phyloP scores from a whole-genome alignment of 805 yeast genomes.

The Myxozyma udenii region DNA sequence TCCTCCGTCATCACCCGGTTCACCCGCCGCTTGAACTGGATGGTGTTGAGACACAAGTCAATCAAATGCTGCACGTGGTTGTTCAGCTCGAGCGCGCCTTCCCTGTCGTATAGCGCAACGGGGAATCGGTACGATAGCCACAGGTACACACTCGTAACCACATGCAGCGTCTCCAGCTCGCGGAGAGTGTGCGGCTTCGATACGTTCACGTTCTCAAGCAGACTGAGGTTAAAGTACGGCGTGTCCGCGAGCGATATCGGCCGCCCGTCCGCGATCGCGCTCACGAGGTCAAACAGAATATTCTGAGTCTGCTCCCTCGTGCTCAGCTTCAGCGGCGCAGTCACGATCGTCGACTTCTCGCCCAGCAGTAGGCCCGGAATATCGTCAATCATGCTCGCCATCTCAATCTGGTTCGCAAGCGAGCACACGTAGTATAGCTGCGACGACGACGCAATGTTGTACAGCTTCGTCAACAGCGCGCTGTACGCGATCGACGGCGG shows the following conservation, averaged over 20 bases:
- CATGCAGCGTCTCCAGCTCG: constrained; percentile 26
- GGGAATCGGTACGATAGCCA: constrained; percentile 90
- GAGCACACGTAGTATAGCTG: constrained; percentile 42
- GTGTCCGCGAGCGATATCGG: constrained; percentile 59
- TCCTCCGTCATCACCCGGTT: no score
- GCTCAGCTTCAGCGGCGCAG: constrained; percentile 57
- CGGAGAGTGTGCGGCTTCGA: constrained; percentile 15
- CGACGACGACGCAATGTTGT: constrained; percentile 40
- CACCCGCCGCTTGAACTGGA: constrained; percentile 13
- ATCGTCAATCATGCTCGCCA: constrained; percentile 47
- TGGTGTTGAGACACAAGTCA: constrained; percentile 23
- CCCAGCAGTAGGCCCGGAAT: constrained; percentile 47
- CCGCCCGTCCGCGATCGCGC: constrained; percentile 53
- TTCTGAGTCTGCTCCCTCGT: constrained; percentile 45
- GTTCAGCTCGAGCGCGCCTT: constrained; percentile 68
- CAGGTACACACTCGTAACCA: constrained; percentile 47
- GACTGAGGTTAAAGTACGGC: constrained; percentile 25
- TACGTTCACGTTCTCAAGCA: constrained; percentile 18
- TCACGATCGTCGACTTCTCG: constrained; percentile 56
- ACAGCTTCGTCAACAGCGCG: constrained; percentile 50
- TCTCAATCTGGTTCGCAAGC: constrained; percentile 41
- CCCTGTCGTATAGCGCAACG: constrained; percentile 68
- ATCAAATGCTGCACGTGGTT: constrained; percentile 16
- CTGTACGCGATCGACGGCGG: constrained; percentile 50
- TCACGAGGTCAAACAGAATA: constrained; percentile 41